These are phyloP conservation scores for Gossypium australe DNA, from an alignment of 345 rosid species.

Conservation along the genomic window DNA sequence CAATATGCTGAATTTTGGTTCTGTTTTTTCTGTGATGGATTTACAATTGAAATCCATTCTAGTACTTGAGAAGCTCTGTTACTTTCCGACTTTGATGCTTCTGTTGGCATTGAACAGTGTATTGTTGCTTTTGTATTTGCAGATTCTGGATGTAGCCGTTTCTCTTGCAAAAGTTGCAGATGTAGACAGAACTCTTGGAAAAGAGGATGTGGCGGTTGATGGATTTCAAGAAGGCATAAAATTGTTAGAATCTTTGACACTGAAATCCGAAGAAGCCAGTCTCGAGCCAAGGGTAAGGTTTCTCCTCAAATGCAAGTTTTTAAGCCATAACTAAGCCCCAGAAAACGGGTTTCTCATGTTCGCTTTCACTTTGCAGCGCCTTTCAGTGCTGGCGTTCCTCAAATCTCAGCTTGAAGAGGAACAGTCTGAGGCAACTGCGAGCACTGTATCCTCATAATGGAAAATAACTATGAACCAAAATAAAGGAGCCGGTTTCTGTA, in stretches of 20 bases:
- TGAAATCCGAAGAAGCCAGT: constrained; percentile 61
- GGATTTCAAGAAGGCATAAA: constrained; percentile 83
- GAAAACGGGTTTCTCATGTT: not conserved
- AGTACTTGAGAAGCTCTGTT: not conserved
- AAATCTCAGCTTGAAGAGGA: constrained; percentile 65
- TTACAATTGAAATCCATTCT: not conserved
- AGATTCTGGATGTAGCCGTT: constrained; percentile 74
- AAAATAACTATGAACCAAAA: not conserved
- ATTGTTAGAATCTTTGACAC: constrained; percentile 59
- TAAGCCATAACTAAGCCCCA: not conserved
- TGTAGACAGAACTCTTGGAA: constrained; percentile 67
- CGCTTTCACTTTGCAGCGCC: constrained; percentile 45
- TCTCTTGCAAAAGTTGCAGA: constrained; percentile 97
- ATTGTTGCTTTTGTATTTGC: not conserved
- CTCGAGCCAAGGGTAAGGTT: constrained; percentile 73
- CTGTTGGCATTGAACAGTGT: not conserved
- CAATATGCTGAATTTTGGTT: not conserved
- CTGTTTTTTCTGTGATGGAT: not conserved
- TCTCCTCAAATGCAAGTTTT: constrained; percentile 5
- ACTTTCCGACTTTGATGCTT: not conserved
- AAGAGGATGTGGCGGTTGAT: constrained; percentile 53
- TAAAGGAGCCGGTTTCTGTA: constrained; percentile 15
- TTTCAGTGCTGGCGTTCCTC: constrained; percentile 72
- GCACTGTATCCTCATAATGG: not conserved
- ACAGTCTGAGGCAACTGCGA: constrained; percentile 27